Conservation (phyloP, 2,329 filamentous ascomycete genomes). For the Gliomastix tumulicola region DNA sequence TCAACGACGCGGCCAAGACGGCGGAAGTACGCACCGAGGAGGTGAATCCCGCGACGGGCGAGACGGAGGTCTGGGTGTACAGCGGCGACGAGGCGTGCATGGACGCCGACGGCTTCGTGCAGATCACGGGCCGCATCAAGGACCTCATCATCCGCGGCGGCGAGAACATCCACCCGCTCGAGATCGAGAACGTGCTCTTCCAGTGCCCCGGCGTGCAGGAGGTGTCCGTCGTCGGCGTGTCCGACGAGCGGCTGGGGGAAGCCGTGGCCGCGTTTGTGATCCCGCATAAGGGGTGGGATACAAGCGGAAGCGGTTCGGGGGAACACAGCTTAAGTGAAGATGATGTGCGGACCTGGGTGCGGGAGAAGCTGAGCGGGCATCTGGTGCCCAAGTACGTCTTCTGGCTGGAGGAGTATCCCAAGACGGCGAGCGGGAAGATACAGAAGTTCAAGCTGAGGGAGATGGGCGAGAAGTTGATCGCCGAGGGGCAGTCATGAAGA, state of each 20-base stretch:
- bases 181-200: constrained; percentile 84
- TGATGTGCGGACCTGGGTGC: constrained; percentile 63
- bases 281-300: constrained; percentile 22
- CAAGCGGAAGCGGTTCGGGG: constrained; percentile 11
- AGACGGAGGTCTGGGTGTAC: constrained; percentile 70
- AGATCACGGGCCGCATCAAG: constrained; percentile 88
- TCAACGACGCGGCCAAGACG: constrained; percentile 64
- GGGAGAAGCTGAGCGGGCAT: constrained; percentile 59
- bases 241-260: constrained; percentile 79
- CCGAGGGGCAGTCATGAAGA: neutral
- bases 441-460: constrained; percentile 86
- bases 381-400: constrained; percentile 89
- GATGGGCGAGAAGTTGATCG: constrained; percentile 37
- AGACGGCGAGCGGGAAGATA: constrained; percentile 95
- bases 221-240: constrained; percentile 76
- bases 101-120: constrained; percentile 75
- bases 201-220: constrained; percentile 64
- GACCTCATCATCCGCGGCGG: constrained; percentile 92
- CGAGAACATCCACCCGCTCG: constrained; percentile 92
- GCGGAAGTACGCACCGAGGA: constrained; percentile 52
- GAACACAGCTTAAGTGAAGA: constrained; percentile 9
- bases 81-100: constrained; percentile 89
- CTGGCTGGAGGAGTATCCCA: constrained; percentile 78
- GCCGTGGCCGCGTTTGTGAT: constrained; percentile 80
- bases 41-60: constrained; percentile 6